A percentile compares a stretch with the other conserved stretches of the same genome.
phyloP scores from a whole-genome alignment of 768 basidiomycete genomes.

The Lentinula edodes region DNA sequence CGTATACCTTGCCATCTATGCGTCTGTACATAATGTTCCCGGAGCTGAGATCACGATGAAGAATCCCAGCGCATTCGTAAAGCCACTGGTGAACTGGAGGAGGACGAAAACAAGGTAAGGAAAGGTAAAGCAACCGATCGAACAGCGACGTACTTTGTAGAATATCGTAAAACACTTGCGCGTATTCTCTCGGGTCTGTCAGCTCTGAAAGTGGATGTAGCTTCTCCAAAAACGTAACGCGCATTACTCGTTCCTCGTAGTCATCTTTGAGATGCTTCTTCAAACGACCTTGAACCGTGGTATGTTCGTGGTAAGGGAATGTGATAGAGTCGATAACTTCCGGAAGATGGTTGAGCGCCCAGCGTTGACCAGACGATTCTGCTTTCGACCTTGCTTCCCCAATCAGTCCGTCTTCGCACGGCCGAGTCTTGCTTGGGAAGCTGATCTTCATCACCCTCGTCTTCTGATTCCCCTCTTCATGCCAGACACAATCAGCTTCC shows the following conservation, averaged over 20 bases:
- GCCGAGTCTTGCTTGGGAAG: background rate
- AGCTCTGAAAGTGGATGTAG: background rate
- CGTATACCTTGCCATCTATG: slow-evolving; percentile 8
- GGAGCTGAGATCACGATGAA: slow-evolving; percentile 12
- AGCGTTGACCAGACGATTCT: background rate
- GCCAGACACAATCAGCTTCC: background rate
- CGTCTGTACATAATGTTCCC: slow-evolving; percentile 11
- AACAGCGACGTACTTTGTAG: background rate
- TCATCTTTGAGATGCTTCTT: background rate
- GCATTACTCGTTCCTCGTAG: background rate
- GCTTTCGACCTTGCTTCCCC: background rate
- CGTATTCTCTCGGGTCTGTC: background rate
- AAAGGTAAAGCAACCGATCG: too few species aligned
- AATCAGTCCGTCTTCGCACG: background rate
- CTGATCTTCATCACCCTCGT: background rate
- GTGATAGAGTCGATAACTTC: background rate
- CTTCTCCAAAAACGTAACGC: background rate
- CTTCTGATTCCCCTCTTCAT: background rate
- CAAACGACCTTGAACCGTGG: background rate
- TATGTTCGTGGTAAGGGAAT: background rate
- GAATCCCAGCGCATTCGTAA: slow-evolving; percentile 4
- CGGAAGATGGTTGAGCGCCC: background rate
- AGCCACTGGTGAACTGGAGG: slow-evolving; percentile 7
- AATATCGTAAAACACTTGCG: background rate
- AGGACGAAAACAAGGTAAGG: background rate